Evolutionary conservation across 2,329 filamentous ascomycete genomes (phyloP), one percentile per base, ranked within the genome.

Genomic region (Parafenestella ontariensis): DNA sequence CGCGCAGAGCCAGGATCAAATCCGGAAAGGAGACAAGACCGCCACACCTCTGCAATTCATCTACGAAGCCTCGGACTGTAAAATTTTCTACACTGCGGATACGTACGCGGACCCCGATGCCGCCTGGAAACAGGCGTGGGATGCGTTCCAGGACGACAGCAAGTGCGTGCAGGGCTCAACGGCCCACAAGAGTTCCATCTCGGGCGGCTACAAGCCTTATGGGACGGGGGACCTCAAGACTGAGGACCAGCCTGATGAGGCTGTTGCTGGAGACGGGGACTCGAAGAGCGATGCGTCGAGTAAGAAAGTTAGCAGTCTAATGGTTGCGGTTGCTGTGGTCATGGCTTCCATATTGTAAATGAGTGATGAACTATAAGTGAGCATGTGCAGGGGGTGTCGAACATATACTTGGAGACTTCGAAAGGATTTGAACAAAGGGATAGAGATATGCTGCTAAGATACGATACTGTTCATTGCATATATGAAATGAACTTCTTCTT

Each of bases 31-130:
- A 17, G 64, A 72, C 43, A 61, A 40, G 81, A 52, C 55, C 0
- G 62, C 54, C 17, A 74, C 77, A 0, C 81, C 85, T 17, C 65
- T 83, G 8, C 85, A 89, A 55, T 89, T 86, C 65, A 77, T 82
- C 5, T 83, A 85, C 56, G 82, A 87, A 57, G 80, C 85, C 1
- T 82, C 87, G 1, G 83, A 88, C 60, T 89, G 86, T 64, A 80
- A 82, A 13, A 67, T 88, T 26, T 88, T 82, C 61, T 87, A 83
- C 57, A 88, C 86, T 0, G 62, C 77, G n/a, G 72, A 78, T 3
- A 86, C 84, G 65, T 68, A 83, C 31, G 70, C 74, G 4, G 76
- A 85, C 52, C 77, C 82, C 1, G 76, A 76, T 4, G 76, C 72
- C 5, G 71, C 83, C 17, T 88, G 86, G 85, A 76, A 75, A 28